These are phyloP conservation scores for Cladosporium sp. DNA, from an alignment of 2,329 filamentous ascomycete genomes.

Conservation along the genomic window DNA sequence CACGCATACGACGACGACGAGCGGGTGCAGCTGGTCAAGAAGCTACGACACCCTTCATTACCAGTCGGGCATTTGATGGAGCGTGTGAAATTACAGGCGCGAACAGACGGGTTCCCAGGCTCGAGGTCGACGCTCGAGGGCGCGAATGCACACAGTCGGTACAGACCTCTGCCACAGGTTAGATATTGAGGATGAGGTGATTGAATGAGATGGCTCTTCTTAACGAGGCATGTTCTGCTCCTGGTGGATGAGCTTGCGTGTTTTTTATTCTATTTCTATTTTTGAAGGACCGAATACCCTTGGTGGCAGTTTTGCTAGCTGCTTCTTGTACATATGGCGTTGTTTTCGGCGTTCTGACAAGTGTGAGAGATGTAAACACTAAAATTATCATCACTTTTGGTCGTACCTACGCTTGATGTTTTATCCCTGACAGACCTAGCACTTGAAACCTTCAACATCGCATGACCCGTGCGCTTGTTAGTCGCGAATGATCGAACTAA, in stretches of 20 bases:
- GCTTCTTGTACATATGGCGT: not conserved
- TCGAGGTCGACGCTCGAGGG: constrained; percentile 1
- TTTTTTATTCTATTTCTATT: not conserved
- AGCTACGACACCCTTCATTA: constrained; percentile 53
- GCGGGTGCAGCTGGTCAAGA: constrained; percentile 54
- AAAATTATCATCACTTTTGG: not conserved
- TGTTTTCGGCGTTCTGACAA: not conserved
- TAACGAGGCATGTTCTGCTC: not conserved
- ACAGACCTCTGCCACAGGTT: constrained; percentile 9
- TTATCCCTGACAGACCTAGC: too few relatives aligned
- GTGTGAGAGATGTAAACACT: not conserved
- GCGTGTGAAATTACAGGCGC: constrained; percentile 40
- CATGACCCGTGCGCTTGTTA: too few relatives aligned
- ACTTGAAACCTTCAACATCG: too few relatives aligned
- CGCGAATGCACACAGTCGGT: constrained; percentile 17
- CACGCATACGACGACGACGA: constrained; percentile 59
- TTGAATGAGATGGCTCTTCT: not conserved
- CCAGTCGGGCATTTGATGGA: constrained; percentile 49
- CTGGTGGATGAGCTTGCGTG: not conserved
- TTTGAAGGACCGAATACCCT: not conserved
- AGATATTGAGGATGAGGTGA: not conserved
- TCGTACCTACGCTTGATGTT: not conserved
- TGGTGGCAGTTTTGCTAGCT: not conserved
- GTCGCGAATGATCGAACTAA: too few relatives aligned
- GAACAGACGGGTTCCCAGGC: constrained; percentile 19